Base-by-base conservation (phyloP, 352 stramenopile genomes). In the Pythium aquatile region DNA sequence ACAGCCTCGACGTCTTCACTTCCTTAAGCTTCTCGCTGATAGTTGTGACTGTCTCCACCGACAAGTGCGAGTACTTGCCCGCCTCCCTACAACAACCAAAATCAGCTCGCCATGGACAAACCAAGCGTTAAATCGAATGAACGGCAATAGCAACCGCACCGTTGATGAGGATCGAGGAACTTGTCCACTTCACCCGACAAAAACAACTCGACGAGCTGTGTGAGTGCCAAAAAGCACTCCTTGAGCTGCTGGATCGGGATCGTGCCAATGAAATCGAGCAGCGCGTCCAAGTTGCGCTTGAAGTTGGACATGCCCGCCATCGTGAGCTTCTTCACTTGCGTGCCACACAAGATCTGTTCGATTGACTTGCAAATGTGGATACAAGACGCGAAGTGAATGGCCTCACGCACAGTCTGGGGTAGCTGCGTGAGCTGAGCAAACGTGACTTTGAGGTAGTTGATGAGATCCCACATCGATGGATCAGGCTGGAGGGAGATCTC, bases 381-480 rank as follows among this genome's bases (percentile, higher is more conserved):
- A 42, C 79, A 91, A 16, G 83, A 90, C 8, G 85, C 81, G 63
- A 91, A 91, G 52, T 91, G 84, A 2, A 93, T 74, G 7, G 81
- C 81, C 61, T 91, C 82, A 46, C 83, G 74, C 2, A 91, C 80
- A 6, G 70, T 65, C 24, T 68, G 69, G 4, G 85, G 85, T 10
- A 93, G 74, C 39, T 80, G 78, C 10, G 65, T 62, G 4, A 93
- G 61, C 52, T 91, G 81, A 3, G 80, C 74, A 46, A 93, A 91
- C 9, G 85, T 90, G 3, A 90, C 81, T 60, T 86, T 85, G n/a
- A 93, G 77, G 58, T 93, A 91, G 67, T 87, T 91, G 73, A 93
- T 91, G 14, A 91, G 69, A 59, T 93, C 85, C 79, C 81, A 91
- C 82, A 93, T 90, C 44, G 76, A 81, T 55, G 83, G 83, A 60